Evolutionary conservation across 768 basidiomycete genomes (phyloP), one percentile per base, ranked within the genome.

Genomic region (Auriscalpium vulgare): DNA sequence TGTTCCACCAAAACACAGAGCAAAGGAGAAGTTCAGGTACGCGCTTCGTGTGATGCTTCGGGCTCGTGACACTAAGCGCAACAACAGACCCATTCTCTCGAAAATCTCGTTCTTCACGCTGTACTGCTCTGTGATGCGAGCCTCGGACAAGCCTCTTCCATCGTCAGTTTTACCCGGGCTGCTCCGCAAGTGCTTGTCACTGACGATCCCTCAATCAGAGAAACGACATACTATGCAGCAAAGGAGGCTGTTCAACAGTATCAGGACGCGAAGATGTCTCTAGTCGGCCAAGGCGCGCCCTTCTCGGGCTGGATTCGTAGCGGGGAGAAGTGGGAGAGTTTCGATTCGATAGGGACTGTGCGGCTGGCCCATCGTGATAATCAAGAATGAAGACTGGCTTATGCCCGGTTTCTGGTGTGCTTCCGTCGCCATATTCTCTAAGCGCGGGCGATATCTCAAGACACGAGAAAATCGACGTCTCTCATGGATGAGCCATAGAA

Each of bases 1-100:
- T 2, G 82, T 88, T 1, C 73, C 87, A 10, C 80, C 85, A 0
- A 91, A 88, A 65, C 81, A 88, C 62, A 76, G 86, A 23, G 74
- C 79, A 59, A 77, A 77, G 36, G 70, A 77, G 8, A 85, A 84
- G 67, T 83, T 79, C 43, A 80, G 84, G 90, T 86, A 55, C 50
- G 68, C 55, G 0, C 9, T 17, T 34, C 10, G 10, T 19, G 29
- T 8, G 10, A 4, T 7, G 13, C 17, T 14, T 13, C 1, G 3
- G 8, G 19, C 10, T 19, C 19, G 37, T 44, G 10, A 10, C 38
- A 46, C 35, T 10, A 36, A 47, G 50, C 40, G 37, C 21, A 45
- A 36, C 6, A 10, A 8, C 36, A 85, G 84, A 62, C 83, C 84
- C 0, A 64, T 63, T 2, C 63, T 82, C 4, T 83, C 76, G 23